phyloP scores from a whole-genome alignment of 169 alveolate genomes.

The Eimeria praecox region DNA sequence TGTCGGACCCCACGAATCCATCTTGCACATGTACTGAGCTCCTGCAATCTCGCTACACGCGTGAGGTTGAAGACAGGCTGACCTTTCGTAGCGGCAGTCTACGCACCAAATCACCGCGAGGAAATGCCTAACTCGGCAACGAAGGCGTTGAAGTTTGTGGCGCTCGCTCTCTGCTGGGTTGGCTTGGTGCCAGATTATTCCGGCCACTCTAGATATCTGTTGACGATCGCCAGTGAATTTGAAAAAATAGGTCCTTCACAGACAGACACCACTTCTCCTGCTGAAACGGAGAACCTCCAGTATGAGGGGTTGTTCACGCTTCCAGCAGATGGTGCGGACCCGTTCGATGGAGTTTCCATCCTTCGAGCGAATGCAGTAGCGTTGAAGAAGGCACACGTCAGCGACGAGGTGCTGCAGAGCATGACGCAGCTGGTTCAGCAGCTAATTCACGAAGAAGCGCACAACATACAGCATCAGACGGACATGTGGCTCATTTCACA shows the following conservation, averaged over 20 bases:
- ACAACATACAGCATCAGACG: slow-evolving; percentile 52
- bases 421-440: slow-evolving; percentile 9
- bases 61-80: not conserved
- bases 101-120: not conserved
- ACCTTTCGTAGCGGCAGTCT: not conserved
- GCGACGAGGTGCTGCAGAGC: slow-evolving; percentile 36
- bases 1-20: not conserved
- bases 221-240: slow-evolving; percentile 3
- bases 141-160: not conserved
- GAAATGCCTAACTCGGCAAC: slow-evolving; percentile 24
- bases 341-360: slow-evolving; percentile 32
- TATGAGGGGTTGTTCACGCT: slow-evolving; percentile 18
- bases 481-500: slow-evolving; percentile 54
- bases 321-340: slow-evolving; percentile 54
- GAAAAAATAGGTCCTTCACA: not conserved
- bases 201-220: not conserved
- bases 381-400: slow-evolving; percentile 15
- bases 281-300: not conserved
- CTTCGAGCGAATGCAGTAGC: slow-evolving; percentile 62
- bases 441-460: slow-evolving; percentile 43
- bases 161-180: slow-evolving; percentile 46
- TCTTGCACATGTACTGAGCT: not conserved
- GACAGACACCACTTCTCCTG: not conserved
- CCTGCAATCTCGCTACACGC: not conserved
- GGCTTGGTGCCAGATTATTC: not conserved